Conservation (phyloP, 1,284 basidiomycete species). For the Gastroboletus turbinatus region DNA sequence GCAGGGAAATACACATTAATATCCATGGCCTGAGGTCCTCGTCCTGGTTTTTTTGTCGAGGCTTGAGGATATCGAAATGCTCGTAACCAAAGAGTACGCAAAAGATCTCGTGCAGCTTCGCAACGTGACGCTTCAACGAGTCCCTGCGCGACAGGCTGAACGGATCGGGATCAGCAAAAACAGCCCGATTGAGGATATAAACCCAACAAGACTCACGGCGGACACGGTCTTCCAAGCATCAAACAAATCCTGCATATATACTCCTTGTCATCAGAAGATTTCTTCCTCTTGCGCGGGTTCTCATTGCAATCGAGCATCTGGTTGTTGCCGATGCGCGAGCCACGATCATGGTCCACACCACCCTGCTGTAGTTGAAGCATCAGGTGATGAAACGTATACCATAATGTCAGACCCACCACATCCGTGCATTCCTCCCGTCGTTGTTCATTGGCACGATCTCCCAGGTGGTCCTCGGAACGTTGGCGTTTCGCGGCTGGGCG, state of each 20-base stretch:
- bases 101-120: background rate
- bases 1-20: background rate
- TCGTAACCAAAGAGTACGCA: background rate
- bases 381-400: background rate
- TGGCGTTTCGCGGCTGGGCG: background rate
- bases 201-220: background rate
- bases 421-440: background rate
- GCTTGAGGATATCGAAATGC: background rate
- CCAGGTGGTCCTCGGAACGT: background rate
- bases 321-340: background rate
- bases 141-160: conserved; percentile 9
- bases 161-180: background rate
- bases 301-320: background rate
- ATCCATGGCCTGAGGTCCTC: background rate
- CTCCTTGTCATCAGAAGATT: background rate
- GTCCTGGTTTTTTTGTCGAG: background rate
- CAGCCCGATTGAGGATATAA: background rate
- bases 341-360: background rate
- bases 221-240: background rate
- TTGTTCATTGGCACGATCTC: background rate
- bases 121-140: conserved; percentile 8
- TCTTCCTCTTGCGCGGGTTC: background rate
- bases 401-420: background rate
- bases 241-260: background rate
- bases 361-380: background rate